Conservation (phyloP, 768 basidiomycete species). For the Pleurotus salmoneostramineus region DNA sequence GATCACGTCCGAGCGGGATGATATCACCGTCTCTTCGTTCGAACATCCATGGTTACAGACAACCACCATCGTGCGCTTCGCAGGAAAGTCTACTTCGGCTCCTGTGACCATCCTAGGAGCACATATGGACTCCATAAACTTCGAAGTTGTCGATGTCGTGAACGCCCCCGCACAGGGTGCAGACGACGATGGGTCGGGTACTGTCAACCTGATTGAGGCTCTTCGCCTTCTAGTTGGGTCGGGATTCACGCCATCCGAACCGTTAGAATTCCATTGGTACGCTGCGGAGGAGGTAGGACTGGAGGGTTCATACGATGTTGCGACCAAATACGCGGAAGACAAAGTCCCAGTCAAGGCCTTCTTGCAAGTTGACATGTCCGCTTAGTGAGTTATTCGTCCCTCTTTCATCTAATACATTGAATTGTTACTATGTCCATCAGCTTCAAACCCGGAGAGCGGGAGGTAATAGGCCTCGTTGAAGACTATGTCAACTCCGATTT, state of each 20-base stretch:
- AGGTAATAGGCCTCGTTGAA: constrained; percentile 34
- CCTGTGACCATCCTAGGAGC: constrained; percentile 17
- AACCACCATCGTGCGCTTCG: constrained; percentile 14
- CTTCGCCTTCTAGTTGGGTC: constrained; percentile 32
- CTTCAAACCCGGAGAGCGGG: constrained; percentile 41
- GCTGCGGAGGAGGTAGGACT: constrained; percentile 41
- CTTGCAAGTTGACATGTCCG: constrained; percentile 41
- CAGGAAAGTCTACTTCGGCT: neutral
- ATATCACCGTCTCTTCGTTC: constrained; percentile 10
- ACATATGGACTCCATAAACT: constrained; percentile 20
- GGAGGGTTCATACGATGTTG: constrained; percentile 50
- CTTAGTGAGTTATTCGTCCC: constrained; percentile 22
- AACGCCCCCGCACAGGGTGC: constrained; percentile 14
- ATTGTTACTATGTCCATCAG: constrained; percentile 18
- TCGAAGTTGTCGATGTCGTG: neutral
- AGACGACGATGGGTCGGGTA: constrained; percentile 30
- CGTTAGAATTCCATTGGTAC: constrained; percentile 47
- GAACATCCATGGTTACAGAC: constrained; percentile 13
- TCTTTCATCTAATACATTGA: neutral
- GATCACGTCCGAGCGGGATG: neutral
- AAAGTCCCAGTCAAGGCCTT: constrained; percentile 45
- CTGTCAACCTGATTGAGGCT: constrained; percentile 39
- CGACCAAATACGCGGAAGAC: constrained; percentile 39
- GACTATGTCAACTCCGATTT: constrained; percentile 35
- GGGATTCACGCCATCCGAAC: constrained; percentile 30